A percentile compares a stretch with the other conserved stretches of the same genome.
Evolutionary conservation across 139 green algal species (phyloP).

Genomic region (Limnomonas spitsbergensis): DNA sequence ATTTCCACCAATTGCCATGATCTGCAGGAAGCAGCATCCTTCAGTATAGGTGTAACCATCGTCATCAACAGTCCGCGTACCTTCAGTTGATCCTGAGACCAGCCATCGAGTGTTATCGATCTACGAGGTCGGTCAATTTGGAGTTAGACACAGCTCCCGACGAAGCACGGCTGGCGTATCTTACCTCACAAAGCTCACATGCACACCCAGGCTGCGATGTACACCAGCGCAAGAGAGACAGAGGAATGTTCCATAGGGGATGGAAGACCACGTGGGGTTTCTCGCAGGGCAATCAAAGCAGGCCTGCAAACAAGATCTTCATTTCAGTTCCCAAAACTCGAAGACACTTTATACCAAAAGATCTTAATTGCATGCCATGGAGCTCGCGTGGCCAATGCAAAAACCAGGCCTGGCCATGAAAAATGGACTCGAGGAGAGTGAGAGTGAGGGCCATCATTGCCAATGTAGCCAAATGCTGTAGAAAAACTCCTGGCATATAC

Average conservation of each 20-base stretch:
- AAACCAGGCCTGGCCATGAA: too few species aligned
- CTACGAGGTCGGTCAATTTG: conserved; percentile 7
- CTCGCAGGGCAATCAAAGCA: conserved; percentile 96
- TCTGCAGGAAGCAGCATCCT: conserved; percentile 32
- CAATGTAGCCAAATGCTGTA: too few species aligned
- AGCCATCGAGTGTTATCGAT: conserved; percentile 51
- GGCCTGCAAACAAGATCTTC: conserved; percentile 47
- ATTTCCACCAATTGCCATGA: conserved; percentile 89
- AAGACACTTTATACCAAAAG: background rate
- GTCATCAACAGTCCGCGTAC: conserved; percentile 31
- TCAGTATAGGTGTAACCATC: background rate
- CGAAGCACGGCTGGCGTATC: background rate
- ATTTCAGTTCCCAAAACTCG: background rate
- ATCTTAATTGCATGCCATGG: too few species aligned
- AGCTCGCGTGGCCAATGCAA: too few species aligned
- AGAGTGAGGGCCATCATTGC: too few species aligned
- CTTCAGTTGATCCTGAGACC: conserved; percentile 93
- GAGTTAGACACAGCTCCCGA: background rate
- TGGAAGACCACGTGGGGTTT: conserved; percentile 93
- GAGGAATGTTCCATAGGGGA: conserved; percentile 92
- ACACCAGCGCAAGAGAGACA: conserved; percentile 93
- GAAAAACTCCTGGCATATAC: too few species aligned
- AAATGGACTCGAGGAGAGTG: too few species aligned
- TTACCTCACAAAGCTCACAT: conserved; percentile 93
- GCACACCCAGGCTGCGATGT: conserved; percentile 90